Evolutionary conservation across 352 stramenopile species (phyloP).

Genomic region (Pythium apleroticum): DNA sequence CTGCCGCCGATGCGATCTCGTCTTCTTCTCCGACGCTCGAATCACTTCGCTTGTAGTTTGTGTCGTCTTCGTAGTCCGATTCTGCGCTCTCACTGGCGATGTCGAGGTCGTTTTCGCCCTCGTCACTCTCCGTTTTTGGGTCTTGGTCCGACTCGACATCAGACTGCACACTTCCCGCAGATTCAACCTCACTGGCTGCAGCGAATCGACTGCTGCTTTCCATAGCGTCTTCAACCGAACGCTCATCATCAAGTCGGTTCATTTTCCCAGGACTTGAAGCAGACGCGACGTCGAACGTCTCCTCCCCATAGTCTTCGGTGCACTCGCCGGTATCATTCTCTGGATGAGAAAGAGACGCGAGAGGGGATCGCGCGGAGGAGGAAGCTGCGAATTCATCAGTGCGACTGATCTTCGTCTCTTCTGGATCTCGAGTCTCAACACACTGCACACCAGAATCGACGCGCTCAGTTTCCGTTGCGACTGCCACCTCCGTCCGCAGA

Average conservation of each 20-base stretch:
- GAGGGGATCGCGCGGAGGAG: neutral
- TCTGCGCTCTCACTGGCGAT: neutral
- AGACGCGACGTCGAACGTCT: slow-evolving; percentile 40
- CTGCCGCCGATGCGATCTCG: neutral
- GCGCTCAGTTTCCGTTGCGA: slow-evolving; percentile 26
- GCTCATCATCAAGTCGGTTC: neutral
- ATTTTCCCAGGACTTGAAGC: neutral
- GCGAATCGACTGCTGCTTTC: neutral
- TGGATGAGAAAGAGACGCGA: neutral
- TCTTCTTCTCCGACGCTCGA: slow-evolving; percentile 2
- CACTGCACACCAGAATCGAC: slow-evolving; percentile 23
- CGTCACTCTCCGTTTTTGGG: neutral
- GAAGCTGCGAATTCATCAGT: neutral
- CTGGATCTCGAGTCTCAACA: neutral
- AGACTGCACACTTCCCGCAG: neutral
- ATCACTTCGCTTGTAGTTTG: neutral
- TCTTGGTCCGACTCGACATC: neutral
- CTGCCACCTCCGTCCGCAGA: slow-evolving; percentile 37
- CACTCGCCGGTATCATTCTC: slow-evolving; percentile 13
- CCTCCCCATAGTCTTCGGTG: slow-evolving; percentile 33
- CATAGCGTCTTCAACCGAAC: neutral
- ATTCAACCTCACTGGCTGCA: neutral
- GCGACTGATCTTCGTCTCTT: neutral
- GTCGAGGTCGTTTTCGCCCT: neutral
- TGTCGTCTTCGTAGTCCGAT: neutral